Conservation (phyloP, 1,284 basidiomycete species). For the Malassezia globosa region DNA sequence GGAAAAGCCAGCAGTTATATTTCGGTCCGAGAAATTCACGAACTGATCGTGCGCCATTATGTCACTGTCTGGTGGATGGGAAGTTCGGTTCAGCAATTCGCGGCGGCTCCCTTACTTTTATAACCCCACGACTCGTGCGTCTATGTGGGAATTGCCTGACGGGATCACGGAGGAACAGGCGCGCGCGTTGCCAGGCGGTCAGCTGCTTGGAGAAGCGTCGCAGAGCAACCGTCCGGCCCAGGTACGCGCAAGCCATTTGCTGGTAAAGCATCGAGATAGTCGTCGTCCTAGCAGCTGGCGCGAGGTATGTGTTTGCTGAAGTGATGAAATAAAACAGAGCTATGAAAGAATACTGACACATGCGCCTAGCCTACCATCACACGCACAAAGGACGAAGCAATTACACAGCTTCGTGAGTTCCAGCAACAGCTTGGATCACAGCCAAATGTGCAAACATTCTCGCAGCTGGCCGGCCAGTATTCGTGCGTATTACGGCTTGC, state of each 20-base stretch:
- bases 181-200: constrained; percentile 33
- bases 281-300: constrained; percentile 59
- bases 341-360: constrained; percentile 15
- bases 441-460: constrained; percentile 32
- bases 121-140: constrained; percentile 61
- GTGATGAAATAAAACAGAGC: too few species aligned
- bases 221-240: constrained; percentile 50
- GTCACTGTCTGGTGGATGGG: constrained; percentile 26
- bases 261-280: constrained; percentile 82
- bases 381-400: constrained; percentile 78
- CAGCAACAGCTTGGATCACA: constrained; percentile 26
- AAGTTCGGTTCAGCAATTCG: constrained; percentile 59
- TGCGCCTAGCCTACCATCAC: constrained; percentile 56
- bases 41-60: neutral
- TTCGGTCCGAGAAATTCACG: too few species aligned
- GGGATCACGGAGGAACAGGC: constrained; percentile 52
- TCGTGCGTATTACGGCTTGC: constrained; percentile 22
- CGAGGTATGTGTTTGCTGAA: too few species aligned
- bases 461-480: constrained; percentile 30
- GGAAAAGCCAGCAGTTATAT: too few species aligned
- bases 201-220: constrained; percentile 23
- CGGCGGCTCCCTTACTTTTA: constrained; percentile 77
- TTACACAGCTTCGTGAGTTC: constrained; percentile 55
- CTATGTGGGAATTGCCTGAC: constrained; percentile 70
- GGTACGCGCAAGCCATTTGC: constrained; percentile 83